A percentile compares a stretch with the other conserved stretches of the same genome.
These are phyloP conservation scores for Termitomyces titanicus DNA, from an alignment of 768 basidiomycete species.

Conservation along the genomic window DNA sequence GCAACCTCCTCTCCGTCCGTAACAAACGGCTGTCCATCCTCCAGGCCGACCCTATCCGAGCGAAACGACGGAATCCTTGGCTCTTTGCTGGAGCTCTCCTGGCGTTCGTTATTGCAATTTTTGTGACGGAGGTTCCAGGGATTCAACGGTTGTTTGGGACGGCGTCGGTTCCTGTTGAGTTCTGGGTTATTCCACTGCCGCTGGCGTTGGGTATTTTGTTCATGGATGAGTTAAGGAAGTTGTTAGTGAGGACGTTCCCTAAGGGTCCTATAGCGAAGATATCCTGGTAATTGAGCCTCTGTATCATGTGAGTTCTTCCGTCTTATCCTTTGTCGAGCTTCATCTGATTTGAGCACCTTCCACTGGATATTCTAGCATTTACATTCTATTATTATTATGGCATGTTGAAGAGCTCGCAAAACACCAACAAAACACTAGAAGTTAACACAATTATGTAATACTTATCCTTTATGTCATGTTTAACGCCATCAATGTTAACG, in stretches of 20 bases:
- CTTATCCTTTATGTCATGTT: no score
- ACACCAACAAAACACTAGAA: no score
- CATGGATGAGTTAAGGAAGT: conserved; percentile 42
- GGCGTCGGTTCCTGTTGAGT: conserved; percentile 40
- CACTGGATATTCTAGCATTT: neutral
- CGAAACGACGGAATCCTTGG: conserved; percentile 40
- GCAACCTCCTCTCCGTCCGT: conserved; percentile 37
- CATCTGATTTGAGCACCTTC: neutral
- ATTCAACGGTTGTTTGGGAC: conserved; percentile 41
- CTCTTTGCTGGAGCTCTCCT: conserved; percentile 17
- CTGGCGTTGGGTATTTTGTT: conserved; percentile 38
- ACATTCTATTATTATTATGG: no score
- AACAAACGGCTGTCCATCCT: conserved; percentile 42
- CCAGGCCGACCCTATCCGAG: conserved; percentile 42
- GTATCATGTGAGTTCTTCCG: neutral
- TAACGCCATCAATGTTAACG: no score
- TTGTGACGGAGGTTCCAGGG: conserved; percentile 41
- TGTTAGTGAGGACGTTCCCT: conserved; percentile 28
- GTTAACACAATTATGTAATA: no score
- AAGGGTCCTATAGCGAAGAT: conserved; percentile 17
- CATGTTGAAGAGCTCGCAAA: no score
- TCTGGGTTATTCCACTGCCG: conserved; percentile 44
- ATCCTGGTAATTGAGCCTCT: conserved; percentile 16
- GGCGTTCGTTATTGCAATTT: conserved; percentile 33
- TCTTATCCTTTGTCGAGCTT: neutral